Conservation (phyloP, 2,329 filamentous ascomycete genomes). For the Endoconidiophora laricicola region DNA sequence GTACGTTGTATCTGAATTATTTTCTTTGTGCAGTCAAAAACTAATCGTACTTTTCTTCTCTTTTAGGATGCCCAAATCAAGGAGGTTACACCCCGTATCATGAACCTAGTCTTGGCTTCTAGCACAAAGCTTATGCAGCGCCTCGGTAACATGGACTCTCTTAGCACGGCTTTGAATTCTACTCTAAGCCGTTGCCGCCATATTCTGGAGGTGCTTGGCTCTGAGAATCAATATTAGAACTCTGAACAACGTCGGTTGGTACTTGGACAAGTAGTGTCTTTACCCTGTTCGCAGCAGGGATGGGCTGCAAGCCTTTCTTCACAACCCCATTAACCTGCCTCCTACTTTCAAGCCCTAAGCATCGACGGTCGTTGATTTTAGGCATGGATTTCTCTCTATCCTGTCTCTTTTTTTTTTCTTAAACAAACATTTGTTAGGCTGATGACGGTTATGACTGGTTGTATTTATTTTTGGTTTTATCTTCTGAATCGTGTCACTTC, state of each 20-base stretch:
- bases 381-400: background rate
- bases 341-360: background rate
- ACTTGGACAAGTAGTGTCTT: too few species aligned
- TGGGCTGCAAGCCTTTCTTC: background rate
- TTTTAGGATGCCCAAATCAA: conserved; percentile 36
- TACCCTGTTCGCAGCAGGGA: too few species aligned
- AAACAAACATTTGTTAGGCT: background rate
- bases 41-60: background rate
- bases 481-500: background rate
- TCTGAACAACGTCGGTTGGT: background rate
- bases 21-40: background rate
- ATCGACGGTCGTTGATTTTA: background rate
- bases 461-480: background rate
- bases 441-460: conserved; percentile 4
- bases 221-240: conserved; percentile 3
- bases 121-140: conserved; percentile 36
- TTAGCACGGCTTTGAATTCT: conserved; percentile 29
- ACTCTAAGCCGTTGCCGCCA: conserved; percentile 24
- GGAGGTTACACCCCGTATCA: conserved; percentile 40
- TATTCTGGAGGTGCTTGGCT: conserved; percentile 17
- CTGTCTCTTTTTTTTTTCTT: conserved; percentile 1
- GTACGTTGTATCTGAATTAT: conserved; percentile 25
- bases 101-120: conserved; percentile 34
- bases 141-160: conserved; percentile 27
- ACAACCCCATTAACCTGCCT: background rate